Percentiles rank a stretch among this genome's conserved stretches.
Conservation (phyloP, 805 yeast genomes). For the Cyberlindnera maritima region DNA sequence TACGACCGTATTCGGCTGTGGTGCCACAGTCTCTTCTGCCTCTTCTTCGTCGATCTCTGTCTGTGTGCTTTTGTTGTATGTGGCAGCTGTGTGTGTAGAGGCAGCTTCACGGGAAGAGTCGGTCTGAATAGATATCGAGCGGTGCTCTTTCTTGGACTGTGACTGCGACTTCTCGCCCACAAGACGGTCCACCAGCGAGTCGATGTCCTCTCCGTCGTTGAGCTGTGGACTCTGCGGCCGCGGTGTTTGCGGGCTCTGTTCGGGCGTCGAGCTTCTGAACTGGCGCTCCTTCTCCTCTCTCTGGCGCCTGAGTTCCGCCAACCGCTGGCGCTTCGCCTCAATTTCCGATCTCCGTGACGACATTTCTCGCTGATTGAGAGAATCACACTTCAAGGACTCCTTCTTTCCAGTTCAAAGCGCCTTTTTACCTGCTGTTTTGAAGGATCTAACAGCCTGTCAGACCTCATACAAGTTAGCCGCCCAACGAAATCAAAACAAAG, state of each 20-base stretch:
- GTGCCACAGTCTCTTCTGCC: background rate
- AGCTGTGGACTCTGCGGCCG: constrained; percentile 2
- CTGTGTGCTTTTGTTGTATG: constrained; percentile 29
- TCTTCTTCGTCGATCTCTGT: constrained; percentile 6
- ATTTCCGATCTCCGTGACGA: constrained; percentile 39
- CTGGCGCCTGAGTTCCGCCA: constrained; percentile 50
- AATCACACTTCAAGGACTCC: no score
- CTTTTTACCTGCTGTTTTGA: no score
- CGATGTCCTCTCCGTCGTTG: constrained; percentile 3
- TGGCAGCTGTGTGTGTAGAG: constrained; percentile 3
- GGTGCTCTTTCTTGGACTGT: constrained; percentile 1
- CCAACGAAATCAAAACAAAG: constrained; percentile 1
- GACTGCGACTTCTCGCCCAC: constrained; percentile 4
- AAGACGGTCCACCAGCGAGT: constrained; percentile 13
- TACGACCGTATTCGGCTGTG: constrained; percentile 1
- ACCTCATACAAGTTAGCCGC: background rate
- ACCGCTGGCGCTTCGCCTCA: constrained; percentile 49
- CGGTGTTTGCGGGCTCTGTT: constrained; percentile 2
- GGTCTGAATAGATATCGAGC: constrained; percentile 14
- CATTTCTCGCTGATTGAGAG: no score
- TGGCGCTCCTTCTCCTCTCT: constrained; percentile 33
- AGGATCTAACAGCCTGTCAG: no score
- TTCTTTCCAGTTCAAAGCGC: no score
- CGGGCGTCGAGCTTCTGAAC: constrained; percentile 7
- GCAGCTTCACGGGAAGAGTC: constrained; percentile 3